These are phyloP conservation scores for Macrophomina phaseolina DNA, from an alignment of 2,329 filamentous ascomycete genomes.

Conservation along the genomic window DNA sequence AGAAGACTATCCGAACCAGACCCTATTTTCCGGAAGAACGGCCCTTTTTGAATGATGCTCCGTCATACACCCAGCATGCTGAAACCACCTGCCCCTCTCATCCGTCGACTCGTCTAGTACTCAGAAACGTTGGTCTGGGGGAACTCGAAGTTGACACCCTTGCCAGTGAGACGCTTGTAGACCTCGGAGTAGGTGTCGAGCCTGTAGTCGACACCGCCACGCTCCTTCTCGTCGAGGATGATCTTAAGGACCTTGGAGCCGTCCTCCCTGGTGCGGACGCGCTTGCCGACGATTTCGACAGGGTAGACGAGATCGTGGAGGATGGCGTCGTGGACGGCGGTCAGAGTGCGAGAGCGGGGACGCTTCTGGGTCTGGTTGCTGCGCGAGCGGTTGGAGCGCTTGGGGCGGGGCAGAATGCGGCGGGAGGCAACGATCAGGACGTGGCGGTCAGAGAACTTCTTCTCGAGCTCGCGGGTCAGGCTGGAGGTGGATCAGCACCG, in stretches of 20 bases:
- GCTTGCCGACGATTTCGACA: slow-evolving; percentile 99
- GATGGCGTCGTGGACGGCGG: slow-evolving; percentile 98
- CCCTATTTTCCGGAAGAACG: slow-evolving; percentile 21
- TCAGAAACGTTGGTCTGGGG: slow-evolving; percentile 80
- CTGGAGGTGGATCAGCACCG: slow-evolving; percentile 53
- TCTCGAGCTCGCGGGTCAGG: slow-evolving; percentile 99
- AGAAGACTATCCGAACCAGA: slow-evolving; percentile 28
- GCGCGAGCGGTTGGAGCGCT: slow-evolving; percentile 96
- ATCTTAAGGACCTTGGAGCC: slow-evolving; percentile 99
- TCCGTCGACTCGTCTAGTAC: slow-evolving; percentile 67
- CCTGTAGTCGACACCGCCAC: slow-evolving; percentile 98
- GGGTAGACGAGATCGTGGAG: slow-evolving; percentile 98
- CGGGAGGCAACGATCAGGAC: slow-evolving; percentile 98
- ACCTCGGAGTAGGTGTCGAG: slow-evolving; percentile 99
- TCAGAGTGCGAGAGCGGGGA: slow-evolving; percentile 95
- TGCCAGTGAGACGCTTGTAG: slow-evolving; percentile 97
- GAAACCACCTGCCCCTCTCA: slow-evolving; percentile 44
- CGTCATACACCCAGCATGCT: slow-evolving; percentile 42
- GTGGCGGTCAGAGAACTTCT: slow-evolving; percentile 99
- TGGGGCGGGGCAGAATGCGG: slow-evolving; percentile 97
- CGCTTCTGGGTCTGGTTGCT: slow-evolving; percentile 99
- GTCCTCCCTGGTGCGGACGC: slow-evolving; percentile 97
- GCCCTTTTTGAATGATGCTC: slow-evolving; percentile 25
- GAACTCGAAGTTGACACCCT: slow-evolving; percentile 98
- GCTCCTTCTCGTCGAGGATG: slow-evolving; percentile 99